A percentile compares a stretch with the other conserved stretches of the same genome.
phyloP scores from a whole-genome alignment of 768 basidiomycete species.

The Leccinum aurantiacum region DNA sequence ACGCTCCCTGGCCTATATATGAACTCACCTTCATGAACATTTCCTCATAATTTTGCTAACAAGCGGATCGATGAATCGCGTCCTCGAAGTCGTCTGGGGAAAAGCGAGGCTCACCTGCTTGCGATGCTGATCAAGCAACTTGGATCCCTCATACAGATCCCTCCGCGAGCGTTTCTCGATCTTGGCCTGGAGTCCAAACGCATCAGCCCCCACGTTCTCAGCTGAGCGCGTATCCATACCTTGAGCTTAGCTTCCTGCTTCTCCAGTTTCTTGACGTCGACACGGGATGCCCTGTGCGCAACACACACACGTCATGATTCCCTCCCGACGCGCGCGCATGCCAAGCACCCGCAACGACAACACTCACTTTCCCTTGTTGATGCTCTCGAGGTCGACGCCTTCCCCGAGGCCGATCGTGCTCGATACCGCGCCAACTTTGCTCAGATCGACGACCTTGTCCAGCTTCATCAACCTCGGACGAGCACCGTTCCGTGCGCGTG shows the following conservation, averaged over 20 bases:
- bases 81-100: background rate
- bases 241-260: constrained; percentile 96
- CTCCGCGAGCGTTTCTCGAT: constrained; percentile 92
- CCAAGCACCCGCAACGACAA: constrained; percentile 10
- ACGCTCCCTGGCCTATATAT: background rate
- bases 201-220: background rate
- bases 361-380: constrained; percentile 89
- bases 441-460: constrained; percentile 88
- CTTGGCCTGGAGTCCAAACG: constrained; percentile 62
- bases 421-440: constrained; percentile 72
- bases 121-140: constrained; percentile 86
- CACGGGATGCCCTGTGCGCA: constrained; percentile 71
- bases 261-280: constrained; percentile 94
- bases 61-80: background rate
- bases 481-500: constrained; percentile 55
- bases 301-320: constrained; percentile 5
- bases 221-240: constrained; percentile 37
- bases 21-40: constrained; percentile 94
- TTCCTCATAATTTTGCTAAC: constrained; percentile 94
- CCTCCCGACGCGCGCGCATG: background rate
- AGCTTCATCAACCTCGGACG: constrained; percentile 71
- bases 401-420: constrained; percentile 77
- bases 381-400: constrained; percentile 86
- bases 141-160: constrained; percentile 95
- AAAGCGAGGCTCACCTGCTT: constrained; percentile 62